A percentile compares a stretch with the other conserved stretches of the same genome.
These are phyloP conservation scores for Isabelozyma heimii DNA, from an alignment of 805 yeast species.

Conservation along the genomic window DNA sequence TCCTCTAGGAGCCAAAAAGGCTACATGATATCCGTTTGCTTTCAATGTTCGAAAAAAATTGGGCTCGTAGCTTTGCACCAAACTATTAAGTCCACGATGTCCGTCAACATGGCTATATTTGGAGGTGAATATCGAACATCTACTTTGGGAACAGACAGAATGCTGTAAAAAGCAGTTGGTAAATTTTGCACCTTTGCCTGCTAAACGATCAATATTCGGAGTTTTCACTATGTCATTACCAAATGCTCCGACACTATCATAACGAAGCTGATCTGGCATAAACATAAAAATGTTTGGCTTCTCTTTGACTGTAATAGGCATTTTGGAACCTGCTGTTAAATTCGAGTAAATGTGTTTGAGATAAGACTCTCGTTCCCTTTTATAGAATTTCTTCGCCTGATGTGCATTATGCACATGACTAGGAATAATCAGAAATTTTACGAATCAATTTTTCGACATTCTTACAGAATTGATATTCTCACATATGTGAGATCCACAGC, in stretches of 20 bases:
- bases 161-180: constrained; percentile 11
- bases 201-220: constrained; percentile 11
- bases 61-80: constrained; percentile 9
- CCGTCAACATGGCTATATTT: constrained; percentile 12
- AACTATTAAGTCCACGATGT: constrained; percentile 6
- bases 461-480: no score
- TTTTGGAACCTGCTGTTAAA: no score
- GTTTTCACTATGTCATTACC: constrained; percentile 8
- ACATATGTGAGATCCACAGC: no score
- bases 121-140: constrained; percentile 10
- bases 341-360: no score
- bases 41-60: constrained; percentile 11
- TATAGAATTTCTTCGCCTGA: no score
- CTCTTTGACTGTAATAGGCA: background rate
- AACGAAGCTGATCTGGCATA: constrained; percentile 14
- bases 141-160: constrained; percentile 11
- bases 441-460: no score
- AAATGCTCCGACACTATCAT: constrained; percentile 10
- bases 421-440: no score
- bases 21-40: constrained; percentile 9
- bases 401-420: no score
- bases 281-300: constrained; percentile 9
- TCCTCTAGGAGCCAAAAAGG: constrained; percentile 7
- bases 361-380: no score
- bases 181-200: constrained; percentile 7